A percentile compares a stretch with the other conserved stretches of the same genome.
These are phyloP conservation scores for Ascochyta lentis DNA, from an alignment of 2,329 filamentous ascomycete genomes.

Conservation along the genomic window DNA sequence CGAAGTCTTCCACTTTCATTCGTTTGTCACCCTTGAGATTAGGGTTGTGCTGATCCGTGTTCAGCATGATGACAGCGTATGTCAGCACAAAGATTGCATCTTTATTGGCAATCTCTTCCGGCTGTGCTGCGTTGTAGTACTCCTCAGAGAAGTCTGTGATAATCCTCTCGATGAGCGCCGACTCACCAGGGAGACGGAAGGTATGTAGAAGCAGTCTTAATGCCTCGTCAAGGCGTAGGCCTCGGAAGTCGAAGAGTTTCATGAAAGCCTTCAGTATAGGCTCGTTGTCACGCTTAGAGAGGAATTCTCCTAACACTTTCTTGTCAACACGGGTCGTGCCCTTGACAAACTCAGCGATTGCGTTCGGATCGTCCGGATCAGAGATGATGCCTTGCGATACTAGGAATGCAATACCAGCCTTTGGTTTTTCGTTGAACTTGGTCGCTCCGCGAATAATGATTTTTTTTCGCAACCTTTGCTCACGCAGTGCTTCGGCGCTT, in stretches of 20 bases:
- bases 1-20: slow-evolving; percentile 85
- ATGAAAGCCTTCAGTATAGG: slow-evolving; percentile 84
- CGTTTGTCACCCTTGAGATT: slow-evolving; percentile 80
- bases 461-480: slow-evolving; percentile 80
- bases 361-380: slow-evolving; percentile 73
- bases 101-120: slow-evolving; percentile 79
- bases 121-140: slow-evolving; percentile 74
- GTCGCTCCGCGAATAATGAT: slow-evolving; percentile 85
- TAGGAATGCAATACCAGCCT: slow-evolving; percentile 84
- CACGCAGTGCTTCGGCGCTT: slow-evolving; percentile 67
- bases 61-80: slow-evolving; percentile 97
- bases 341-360: slow-evolving; percentile 85
- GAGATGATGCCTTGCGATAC: slow-evolving; percentile 85
- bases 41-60: slow-evolving; percentile 95
- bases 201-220: slow-evolving; percentile 84
- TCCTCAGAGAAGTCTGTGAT: slow-evolving; percentile 85
- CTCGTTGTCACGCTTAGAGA: slow-evolving; percentile 91
- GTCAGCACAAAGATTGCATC: slow-evolving; percentile 90
- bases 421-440: slow-evolving; percentile 96
- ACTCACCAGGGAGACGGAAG: slow-evolving; percentile 93
- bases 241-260: slow-evolving; percentile 83
- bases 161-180: slow-evolving; percentile 90
- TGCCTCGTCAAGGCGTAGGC: slow-evolving; percentile 88
- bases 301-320: slow-evolving; percentile 86
- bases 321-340: slow-evolving; percentile 90